A percentile compares a stretch with the other conserved stretches of the same genome.
Evolutionary conservation across 2,329 filamentous ascomycete genomes (phyloP).

Genomic region (Botryotinia narcissicola): DNA sequence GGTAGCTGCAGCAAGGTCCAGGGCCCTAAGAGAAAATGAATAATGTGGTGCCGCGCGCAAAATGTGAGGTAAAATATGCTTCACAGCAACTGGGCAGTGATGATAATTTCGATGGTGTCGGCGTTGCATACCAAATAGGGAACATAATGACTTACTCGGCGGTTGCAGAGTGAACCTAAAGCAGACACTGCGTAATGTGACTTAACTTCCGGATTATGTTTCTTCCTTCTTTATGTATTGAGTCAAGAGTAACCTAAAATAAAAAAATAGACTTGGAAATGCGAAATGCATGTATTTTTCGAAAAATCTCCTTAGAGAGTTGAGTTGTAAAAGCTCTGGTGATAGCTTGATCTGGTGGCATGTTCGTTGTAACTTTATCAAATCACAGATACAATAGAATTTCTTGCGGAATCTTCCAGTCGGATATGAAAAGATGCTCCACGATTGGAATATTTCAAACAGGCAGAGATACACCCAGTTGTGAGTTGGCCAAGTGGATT

Average conservation of each 20-base stretch:
- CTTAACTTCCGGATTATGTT: not conserved
- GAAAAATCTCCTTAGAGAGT: not conserved
- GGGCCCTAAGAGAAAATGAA: conserved; percentile 6
- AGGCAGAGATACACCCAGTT: conserved; percentile 2
- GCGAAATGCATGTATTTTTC: not conserved
- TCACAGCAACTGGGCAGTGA: conserved; percentile 26
- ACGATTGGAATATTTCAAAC: not conserved
- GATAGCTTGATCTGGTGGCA: conserved; percentile 26
- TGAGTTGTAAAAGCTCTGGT: conserved; percentile 14
- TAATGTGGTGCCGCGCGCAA: conserved; percentile 17
- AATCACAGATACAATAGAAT: conserved; percentile 3
- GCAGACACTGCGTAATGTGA: conserved; percentile 8
- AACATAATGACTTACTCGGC: conserved; percentile 21
- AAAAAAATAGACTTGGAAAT: not conserved
- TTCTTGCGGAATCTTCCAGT: not conserved
- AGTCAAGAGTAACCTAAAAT: not conserved
- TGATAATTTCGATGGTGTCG: conserved; percentile 15
- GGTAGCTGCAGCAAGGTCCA: conserved; percentile 23
- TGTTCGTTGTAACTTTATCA: conserved; percentile 12
- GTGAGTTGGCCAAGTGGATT: conserved; percentile 12
- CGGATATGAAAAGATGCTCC: not conserved
- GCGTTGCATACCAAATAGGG: conserved; percentile 14
- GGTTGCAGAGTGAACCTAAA: conserved; percentile 19
- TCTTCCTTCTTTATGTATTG: not conserved
- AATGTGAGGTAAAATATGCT: conserved; percentile 2